Base-by-base conservation (phyloP, 139 green algal species). In the Asterochloris sp. region DNA sequence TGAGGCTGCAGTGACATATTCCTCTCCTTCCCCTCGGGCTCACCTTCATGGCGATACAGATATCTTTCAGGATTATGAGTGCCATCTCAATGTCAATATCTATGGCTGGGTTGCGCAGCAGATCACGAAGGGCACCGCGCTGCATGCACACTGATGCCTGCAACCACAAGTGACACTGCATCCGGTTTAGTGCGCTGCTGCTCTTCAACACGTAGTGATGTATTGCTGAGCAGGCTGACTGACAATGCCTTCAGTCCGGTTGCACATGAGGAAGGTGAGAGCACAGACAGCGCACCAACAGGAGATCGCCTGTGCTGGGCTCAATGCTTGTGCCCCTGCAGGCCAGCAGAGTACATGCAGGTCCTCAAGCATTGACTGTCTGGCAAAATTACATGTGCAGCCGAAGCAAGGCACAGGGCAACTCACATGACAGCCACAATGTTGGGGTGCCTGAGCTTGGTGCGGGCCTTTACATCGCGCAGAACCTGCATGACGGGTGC, bases 341-440 rank as follows among this genome's bases (percentile, higher is more conserved):
- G 66, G 66, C 66, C 66, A 71, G 17, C 66, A 71, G 19, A 21
- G 38, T 54, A 54, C 38, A 54, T 54, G 38, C 38, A 54, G 38
- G 38, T 6, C 38, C 38, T 54, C 6, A 6, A 54, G 6, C 4
- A 54, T 54, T 54, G 38, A 54, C 38, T 54, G 38, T 6, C 2
- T 54, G 38, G 38, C 38, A 54, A 2, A 10, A 6, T n/a, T 10
- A 71, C 66, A 71, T 23, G 21, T 23, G 21, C 17, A 21, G 17
- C 66, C 19, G 17, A 8, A 71, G 17, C 21, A 21, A 71, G 66
- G 66, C 66, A 26, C 66, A 21, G 21, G 19, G 21, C 63, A 15
- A 73, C 77, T 6, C 77, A 62, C 77, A 81, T 73, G 77, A 81
- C 77, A 63, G 77, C 61, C n/a, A 64, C 62, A 81, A 81, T 74